Evolutionary conservation across 495 filamentous ascomycete genomes (phyloP).

Genomic region (Tetracladium setigerum): DNA sequence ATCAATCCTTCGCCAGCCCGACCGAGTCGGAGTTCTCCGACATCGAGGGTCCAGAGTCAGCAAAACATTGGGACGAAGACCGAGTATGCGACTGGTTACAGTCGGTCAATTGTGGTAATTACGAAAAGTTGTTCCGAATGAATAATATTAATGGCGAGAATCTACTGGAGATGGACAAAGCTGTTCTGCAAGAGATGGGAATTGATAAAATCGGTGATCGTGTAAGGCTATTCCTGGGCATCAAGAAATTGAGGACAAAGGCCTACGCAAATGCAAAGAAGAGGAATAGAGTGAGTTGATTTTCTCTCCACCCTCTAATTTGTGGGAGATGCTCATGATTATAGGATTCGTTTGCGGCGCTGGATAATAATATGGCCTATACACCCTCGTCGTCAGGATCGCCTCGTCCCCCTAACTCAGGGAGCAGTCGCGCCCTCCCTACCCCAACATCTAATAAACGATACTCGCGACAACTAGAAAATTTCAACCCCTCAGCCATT

Average conservation of each 20-base stretch:
- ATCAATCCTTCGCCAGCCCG: slow-evolving; percentile 70
- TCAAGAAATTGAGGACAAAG: slow-evolving; percentile 85
- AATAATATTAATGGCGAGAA: slow-evolving; percentile 98
- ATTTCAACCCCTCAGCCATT: slow-evolving; percentile 28
- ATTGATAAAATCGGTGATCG: slow-evolving; percentile 97
- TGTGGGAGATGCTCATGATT: slow-evolving; percentile 16
- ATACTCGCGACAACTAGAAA: slow-evolving; percentile 61
- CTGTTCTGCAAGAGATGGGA: slow-evolving; percentile 93
- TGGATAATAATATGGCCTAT: slow-evolving; percentile 46
- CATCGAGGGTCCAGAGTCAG: slow-evolving; percentile 39
- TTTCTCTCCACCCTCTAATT: slow-evolving; percentile 11
- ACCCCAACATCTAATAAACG: slow-evolving; percentile 59
- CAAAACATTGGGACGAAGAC: slow-evolving; percentile 81
- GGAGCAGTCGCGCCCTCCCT: slow-evolving; percentile 25
- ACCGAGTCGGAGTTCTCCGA: slow-evolving; percentile 97
- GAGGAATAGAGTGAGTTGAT: slow-evolving; percentile 66
- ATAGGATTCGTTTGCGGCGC: slow-evolving; percentile 64
- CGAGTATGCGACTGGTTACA: slow-evolving; percentile 83
- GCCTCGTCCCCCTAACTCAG: slow-evolving; percentile 50
- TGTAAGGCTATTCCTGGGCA: slow-evolving; percentile 86
- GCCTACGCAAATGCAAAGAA: slow-evolving; percentile 78
- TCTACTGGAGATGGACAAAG: slow-evolving; percentile 92
- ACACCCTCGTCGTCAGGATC: slow-evolving; percentile 61
- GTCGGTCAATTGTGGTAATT: slow-evolving; percentile 86
- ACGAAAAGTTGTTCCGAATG: slow-evolving; percentile 81